Evolutionary conservation across 2,329 filamentous ascomycete genomes (phyloP).

Genomic region (Beauveria sp.): DNA sequence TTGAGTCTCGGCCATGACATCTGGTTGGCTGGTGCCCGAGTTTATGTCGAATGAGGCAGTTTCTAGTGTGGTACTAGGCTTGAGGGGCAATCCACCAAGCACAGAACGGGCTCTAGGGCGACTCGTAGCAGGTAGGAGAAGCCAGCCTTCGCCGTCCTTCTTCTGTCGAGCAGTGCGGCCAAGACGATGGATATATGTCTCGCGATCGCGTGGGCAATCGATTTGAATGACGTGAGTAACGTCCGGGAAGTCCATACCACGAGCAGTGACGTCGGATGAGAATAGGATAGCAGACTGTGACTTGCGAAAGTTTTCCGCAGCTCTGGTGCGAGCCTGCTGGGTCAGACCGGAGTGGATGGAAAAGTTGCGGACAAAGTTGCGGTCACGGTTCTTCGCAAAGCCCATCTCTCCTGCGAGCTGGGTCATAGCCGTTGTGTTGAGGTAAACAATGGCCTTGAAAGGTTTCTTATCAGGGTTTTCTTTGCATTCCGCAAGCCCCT

Average conservation of each 20-base stretch:
- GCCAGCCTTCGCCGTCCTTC: constrained; percentile 63
- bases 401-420: constrained; percentile 52
- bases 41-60: constrained; percentile 33
- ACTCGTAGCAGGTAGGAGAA: constrained; percentile 54
- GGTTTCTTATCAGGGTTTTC: constrained; percentile 40
- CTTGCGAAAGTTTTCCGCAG: constrained; percentile 64
- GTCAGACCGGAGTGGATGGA: constrained; percentile 74
- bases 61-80: constrained; percentile 44
- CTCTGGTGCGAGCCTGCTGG: constrained; percentile 61
- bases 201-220: constrained; percentile 54
- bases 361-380: constrained; percentile 29
- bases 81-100: constrained; percentile 53
- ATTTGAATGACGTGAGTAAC: constrained; percentile 76
- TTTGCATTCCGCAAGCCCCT: constrained; percentile 41
- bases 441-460: constrained; percentile 96
- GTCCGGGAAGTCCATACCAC: constrained; percentile 76
- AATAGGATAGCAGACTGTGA: constrained; percentile 58
- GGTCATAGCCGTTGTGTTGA: constrained; percentile 70
- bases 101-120: constrained; percentile 37
- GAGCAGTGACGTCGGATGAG: constrained; percentile 72
- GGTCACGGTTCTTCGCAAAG: constrained; percentile 27
- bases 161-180: constrained; percentile 71
- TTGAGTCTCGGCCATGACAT: background rate
- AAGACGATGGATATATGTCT: constrained; percentile 70
- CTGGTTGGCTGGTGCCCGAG: background rate